Evolutionary conservation across 2,329 filamentous ascomycete species (phyloP).

Genomic region (Helotiales sp.): DNA sequence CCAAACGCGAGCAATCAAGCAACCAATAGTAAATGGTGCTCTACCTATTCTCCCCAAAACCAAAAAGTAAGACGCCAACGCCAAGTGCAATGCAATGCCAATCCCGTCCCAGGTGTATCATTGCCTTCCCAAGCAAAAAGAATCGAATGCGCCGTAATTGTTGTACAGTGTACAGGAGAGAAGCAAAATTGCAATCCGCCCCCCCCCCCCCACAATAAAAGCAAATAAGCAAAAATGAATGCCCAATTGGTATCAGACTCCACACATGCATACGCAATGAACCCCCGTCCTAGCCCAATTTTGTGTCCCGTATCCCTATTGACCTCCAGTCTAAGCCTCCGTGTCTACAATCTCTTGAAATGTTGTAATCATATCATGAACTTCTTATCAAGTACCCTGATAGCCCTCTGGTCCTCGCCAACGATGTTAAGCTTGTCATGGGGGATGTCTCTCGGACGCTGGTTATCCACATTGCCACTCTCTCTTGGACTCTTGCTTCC

Average conservation of each 20-base stretch:
- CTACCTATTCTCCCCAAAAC: not conserved
- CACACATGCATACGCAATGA: not conserved
- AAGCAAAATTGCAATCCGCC: no score
- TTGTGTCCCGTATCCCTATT: no score
- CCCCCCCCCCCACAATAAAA: no score
- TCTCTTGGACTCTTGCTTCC: conserved; percentile 38
- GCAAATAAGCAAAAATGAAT: not conserved
- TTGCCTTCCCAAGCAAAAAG: not conserved
- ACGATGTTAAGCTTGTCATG: conserved; percentile 51
- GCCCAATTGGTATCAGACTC: conserved; percentile 7
- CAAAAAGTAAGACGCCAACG: conserved; percentile 9
- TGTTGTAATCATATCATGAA: conserved; percentile 36
- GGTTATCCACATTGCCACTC: conserved; percentile 46
- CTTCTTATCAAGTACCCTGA: conserved; percentile 65
- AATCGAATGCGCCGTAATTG: not conserved
- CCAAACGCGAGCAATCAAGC: not conserved
- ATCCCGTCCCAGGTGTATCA: not conserved
- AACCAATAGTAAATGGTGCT: not conserved
- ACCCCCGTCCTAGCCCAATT: not conserved
- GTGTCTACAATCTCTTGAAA: not conserved
- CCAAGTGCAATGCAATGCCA: conserved; percentile 19
- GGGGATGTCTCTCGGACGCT: conserved; percentile 53
- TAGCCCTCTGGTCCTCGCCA: conserved; percentile 64
- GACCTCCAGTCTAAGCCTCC: no score
- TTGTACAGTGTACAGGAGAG: no score